A percentile compares a stretch with the other conserved stretches of the same genome.
phyloP scores from a whole-genome alignment of 2,329 filamentous ascomycete genomes.

The Penicillium sp. region DNA sequence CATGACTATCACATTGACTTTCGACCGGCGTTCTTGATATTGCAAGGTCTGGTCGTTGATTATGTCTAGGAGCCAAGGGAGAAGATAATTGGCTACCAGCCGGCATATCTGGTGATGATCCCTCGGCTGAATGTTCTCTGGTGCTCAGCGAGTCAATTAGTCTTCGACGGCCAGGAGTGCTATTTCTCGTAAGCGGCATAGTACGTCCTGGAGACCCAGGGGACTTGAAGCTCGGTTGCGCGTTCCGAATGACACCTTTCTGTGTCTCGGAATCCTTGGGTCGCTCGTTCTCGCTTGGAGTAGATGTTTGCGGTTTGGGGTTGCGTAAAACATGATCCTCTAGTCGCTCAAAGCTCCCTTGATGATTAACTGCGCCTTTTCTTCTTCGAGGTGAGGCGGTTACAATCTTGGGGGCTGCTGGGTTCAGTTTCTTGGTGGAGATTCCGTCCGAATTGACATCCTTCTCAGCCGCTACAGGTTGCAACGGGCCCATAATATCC shows the following conservation, averaged over 20 bases:
- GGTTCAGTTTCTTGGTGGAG: not conserved
- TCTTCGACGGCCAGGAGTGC: slow-evolving; percentile 31
- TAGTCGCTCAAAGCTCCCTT: not conserved
- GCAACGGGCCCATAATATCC: not conserved
- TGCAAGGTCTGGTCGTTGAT: not conserved
- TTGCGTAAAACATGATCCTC: not conserved
- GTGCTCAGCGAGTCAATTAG: slow-evolving; percentile 35
- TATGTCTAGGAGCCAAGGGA: slow-evolving; percentile 6
- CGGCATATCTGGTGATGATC: slow-evolving; percentile 6
- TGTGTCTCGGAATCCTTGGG: not conserved
- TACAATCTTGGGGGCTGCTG: not conserved
- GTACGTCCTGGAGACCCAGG: not conserved
- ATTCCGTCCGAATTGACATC: not conserved
- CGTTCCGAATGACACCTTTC: not conserved
- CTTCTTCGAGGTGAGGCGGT: not conserved
- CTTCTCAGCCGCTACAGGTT: not conserved
- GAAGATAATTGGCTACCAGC: slow-evolving; percentile 11
- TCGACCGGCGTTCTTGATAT: slow-evolving; percentile 6
- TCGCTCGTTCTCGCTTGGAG: not conserved
- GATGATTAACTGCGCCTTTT: not conserved
- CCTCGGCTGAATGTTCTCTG: slow-evolving; percentile 9
- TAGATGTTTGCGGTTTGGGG: not conserved
- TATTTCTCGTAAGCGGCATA: not conserved
- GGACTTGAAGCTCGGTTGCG: not conserved
- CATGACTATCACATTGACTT: not conserved